Conservation (phyloP, 129 eudicot species). For the Tagetes patula region DNA sequence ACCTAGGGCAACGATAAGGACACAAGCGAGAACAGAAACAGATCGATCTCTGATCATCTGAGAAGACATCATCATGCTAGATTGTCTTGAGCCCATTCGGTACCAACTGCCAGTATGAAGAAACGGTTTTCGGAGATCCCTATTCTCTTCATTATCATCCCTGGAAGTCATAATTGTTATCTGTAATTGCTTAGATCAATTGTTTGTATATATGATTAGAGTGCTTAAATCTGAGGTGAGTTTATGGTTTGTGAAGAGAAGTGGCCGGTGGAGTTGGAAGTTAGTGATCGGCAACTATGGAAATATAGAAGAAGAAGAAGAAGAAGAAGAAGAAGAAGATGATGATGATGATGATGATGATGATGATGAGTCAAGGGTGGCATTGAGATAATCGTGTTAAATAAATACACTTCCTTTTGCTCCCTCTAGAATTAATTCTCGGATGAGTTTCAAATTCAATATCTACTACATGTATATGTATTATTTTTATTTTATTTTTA, state of each 20-base stretch:
- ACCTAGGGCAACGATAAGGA: background rate
- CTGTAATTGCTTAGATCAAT: background rate
- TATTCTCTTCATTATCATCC: constrained; percentile 7
- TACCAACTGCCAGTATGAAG: constrained; percentile 9
- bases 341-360: background rate
- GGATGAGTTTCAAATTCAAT: background rate
- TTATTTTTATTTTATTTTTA: too few relatives aligned
- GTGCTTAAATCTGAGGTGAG: background rate
- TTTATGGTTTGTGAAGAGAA: background rate
- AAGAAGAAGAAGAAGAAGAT: background rate
- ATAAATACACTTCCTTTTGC: background rate
- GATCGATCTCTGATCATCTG: constrained; percentile 15
- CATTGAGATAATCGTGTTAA: background rate
- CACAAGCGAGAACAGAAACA: constrained; percentile 8
- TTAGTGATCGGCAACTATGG: background rate
- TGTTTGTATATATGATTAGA: background rate
- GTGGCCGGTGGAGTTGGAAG: background rate
- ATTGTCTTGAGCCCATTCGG: background rate
- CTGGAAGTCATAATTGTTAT: background rate
- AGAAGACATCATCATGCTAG: constrained; percentile 1
- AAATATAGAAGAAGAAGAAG: background rate
- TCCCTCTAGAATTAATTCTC: background rate
- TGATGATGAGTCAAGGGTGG: background rate
- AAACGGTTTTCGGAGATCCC: constrained; percentile 6
- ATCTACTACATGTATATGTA: too few relatives aligned